Conservation (phyloP, 2,329 filamentous ascomycete species). For the Cadophora sp. region DNA sequence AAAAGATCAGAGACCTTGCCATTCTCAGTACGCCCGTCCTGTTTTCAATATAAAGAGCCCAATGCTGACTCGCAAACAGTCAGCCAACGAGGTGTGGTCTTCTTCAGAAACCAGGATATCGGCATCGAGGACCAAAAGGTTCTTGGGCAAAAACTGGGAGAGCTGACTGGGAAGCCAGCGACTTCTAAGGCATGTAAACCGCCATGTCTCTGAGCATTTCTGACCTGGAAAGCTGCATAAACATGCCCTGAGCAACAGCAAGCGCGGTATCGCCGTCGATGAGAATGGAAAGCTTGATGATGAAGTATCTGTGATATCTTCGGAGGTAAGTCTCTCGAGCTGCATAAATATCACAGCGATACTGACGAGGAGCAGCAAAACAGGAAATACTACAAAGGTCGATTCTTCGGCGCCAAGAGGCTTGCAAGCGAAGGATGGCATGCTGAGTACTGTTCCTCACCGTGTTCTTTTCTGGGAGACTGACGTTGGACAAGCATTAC, state of each 20-base stretch:
- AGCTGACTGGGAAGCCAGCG: no score
- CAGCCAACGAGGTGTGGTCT: not conserved
- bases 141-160: no score
- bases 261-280: no score
- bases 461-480: no score
- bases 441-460: not conserved
- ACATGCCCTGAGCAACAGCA: no score
- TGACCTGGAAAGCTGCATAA: no score
- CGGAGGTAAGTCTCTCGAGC: no score
- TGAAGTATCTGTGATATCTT: no score
- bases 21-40: not conserved
- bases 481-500: not conserved
- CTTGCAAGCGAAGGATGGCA: not conserved
- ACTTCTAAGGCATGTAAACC: not conserved
- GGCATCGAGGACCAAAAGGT: not conserved
- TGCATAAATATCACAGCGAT: not conserved
- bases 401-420: not conserved
- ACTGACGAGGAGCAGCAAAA: not conserved
- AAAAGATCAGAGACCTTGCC: not conserved
- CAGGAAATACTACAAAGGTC: not conserved
- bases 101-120: not conserved
- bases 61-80: not conserved
- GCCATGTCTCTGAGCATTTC: no score
- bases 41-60: not conserved
- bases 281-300: no score